Evolutionary conservation across 139 green algal species (phyloP).

Genomic region (Chlorella sp.): DNA sequence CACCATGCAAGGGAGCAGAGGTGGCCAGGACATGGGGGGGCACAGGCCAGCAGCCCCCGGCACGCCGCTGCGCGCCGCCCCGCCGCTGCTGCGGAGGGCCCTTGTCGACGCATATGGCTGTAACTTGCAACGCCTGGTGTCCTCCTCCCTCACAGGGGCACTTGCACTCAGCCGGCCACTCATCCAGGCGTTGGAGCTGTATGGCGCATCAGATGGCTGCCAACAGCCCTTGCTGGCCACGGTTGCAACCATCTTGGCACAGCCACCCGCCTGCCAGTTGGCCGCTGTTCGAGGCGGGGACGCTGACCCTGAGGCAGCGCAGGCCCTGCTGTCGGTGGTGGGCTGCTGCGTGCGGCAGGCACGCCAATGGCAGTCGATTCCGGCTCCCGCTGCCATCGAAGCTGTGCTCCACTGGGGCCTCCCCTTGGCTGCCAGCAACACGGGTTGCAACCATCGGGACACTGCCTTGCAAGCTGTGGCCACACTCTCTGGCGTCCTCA

Average conservation of each 20-base stretch:
- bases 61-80: too few relatives aligned
- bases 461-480: not conserved
- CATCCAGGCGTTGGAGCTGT: slow-evolving; percentile 11
- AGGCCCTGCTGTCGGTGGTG: slow-evolving; percentile 40
- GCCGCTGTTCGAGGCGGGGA: slow-evolving; percentile 28
- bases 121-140: not conserved
- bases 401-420: not conserved
- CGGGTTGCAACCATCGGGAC: slow-evolving; percentile 34
- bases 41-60: too few relatives aligned
- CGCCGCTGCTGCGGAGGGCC: too few relatives aligned
- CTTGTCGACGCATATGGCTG: too few relatives aligned
- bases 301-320: slow-evolving; percentile 20
- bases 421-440: slow-evolving; percentile 22
- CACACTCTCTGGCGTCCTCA: not conserved
- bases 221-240: slow-evolving; percentile 40
- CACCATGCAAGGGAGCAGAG: not conserved
- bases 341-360: slow-evolving; percentile 18
- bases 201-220: not conserved
- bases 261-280: not conserved
- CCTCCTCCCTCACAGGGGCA: not conserved
- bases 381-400: not conserved
- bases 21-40: too few relatives aligned
- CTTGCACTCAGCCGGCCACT: slow-evolving; percentile 5
- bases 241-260: not conserved
- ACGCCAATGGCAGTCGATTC: slow-evolving; percentile 4